Evolutionary conservation across 2,329 filamentous ascomycete species (phyloP).

Genomic region (Cladosporium sp.): DNA sequence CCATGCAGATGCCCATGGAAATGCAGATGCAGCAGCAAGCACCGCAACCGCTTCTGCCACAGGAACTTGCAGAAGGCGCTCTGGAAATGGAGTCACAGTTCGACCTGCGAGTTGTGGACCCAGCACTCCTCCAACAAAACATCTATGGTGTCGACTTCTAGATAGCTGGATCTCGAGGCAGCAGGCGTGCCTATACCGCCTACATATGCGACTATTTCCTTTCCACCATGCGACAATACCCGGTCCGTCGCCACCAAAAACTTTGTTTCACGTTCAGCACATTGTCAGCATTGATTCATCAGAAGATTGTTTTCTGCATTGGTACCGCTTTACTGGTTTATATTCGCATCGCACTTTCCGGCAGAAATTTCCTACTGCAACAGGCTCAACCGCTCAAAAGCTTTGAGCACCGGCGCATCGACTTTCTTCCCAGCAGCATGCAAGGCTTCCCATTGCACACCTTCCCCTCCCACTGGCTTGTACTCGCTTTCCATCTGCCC

Average conservation of each 20-base stretch:
- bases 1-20: neutral
- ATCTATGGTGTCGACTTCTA: neutral
- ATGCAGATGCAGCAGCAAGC: neutral
- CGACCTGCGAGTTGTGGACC: neutral
- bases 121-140: neutral
- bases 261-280: neutral
- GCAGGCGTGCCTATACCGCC: neutral
- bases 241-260: neutral
- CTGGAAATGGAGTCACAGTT: neutral
- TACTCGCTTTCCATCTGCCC: constrained; percentile 19
- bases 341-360: neutral
- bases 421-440: constrained; percentile 37
- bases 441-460: constrained; percentile 48
- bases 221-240: neutral
- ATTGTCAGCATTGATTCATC: neutral
- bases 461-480: constrained; percentile 45
- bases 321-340: neutral
- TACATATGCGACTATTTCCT: neutral
- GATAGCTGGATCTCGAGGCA: neutral
- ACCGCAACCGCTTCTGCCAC: neutral
- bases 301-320: neutral
- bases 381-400: constrained; percentile 48
- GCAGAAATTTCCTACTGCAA: constrained; percentile 31
- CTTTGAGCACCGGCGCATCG: constrained; percentile 54
- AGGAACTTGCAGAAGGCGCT: neutral